phyloP scores from a whole-genome alignment of 495 filamentous ascomycete genomes.

The Podospora conica region DNA sequence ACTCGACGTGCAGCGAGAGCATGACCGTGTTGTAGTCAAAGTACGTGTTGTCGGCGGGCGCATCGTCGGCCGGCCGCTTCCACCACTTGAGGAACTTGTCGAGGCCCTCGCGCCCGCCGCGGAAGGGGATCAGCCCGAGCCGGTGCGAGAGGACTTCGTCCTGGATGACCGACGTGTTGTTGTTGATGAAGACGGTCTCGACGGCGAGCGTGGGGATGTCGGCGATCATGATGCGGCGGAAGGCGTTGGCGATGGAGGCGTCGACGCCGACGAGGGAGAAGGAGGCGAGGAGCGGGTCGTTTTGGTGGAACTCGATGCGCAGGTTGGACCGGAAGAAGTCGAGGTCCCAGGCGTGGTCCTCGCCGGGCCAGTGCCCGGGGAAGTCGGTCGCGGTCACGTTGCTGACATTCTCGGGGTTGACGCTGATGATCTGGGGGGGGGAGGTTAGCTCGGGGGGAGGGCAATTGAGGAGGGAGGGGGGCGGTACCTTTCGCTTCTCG shows the following conservation, averaged over 20 bases:
- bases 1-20: constrained; percentile 64
- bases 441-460: constrained; percentile 3
- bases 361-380: constrained; percentile 82
- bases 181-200: constrained; percentile 80
- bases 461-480: neutral
- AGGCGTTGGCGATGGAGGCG: constrained; percentile 92
- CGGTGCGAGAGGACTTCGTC: constrained; percentile 91
- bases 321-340: constrained; percentile 64
- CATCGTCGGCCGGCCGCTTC: constrained; percentile 43
- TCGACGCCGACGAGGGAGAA: constrained; percentile 92
- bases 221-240: constrained; percentile 92
- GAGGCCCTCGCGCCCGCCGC: constrained; percentile 66
- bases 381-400: constrained; percentile 75
- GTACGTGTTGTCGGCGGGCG: constrained; percentile 31
- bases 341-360: constrained; percentile 84
- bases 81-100: constrained; percentile 70
- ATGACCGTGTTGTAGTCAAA: constrained; percentile 77
- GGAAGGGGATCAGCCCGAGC: constrained; percentile 84
- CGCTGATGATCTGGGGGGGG: constrained; percentile 61
- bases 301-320: constrained; percentile 74
- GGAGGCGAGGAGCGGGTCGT: constrained; percentile 62
- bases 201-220: constrained; percentile 94
- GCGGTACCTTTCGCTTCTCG: constrained; percentile 35
- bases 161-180: constrained; percentile 96
- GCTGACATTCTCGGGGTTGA: constrained; percentile 82